Base-by-base conservation (phyloP, 2,329 filamentous ascomycete species). In the Onygenales sp. region DNA sequence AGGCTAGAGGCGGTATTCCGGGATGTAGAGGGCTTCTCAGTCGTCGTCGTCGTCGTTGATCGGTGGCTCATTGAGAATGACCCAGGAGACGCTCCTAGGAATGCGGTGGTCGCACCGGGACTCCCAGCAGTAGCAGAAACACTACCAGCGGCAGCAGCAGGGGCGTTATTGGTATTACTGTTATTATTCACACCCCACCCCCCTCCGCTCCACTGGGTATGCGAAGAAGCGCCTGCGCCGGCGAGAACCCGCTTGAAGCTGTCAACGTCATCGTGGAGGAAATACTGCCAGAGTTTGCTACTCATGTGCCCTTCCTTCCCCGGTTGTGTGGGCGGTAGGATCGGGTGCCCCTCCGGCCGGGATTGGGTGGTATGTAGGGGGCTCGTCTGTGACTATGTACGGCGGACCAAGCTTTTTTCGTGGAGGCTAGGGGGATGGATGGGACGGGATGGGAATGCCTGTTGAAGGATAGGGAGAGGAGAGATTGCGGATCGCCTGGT, bases 221-320 rank as follows among this genome's bases (percentile, higher is more conserved):
- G 58, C 44, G 67, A 75, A 13, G 35, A 9, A 78, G 73, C 79
- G 67, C 79, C 78, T 73, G 85, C 79, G 70, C 82, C 83, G 67
- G 85, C 85, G 80, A 98, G 81, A 68, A 94, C 82, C 77, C 86
- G 86, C 76, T 87, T 86, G 81, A 98, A 97, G 69, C 78, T 84
- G 71, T 95, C 91, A 83, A 95, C 87, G 83, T 98, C 90, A 81
- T 96, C 88, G 83, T 96, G 87, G 78, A 94, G 86, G 72, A 92
- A 97, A 71, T 83, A 89, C 81, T 90, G 91, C 92, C 92, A 96
- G 72, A 98, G 84, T 82, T 87, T 82, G 78, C 90, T 86, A 85
- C 89, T 97, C 92, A 97, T 93, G 83, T 83, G 83, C 75, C 69
- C 71, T 63, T 61, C 64, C 55, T 64, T 62, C 52, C 49, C 50